phyloP scores from a whole-genome alignment of 371 early-diverging fungal genomes.

The Mucor velutinosus region DNA sequence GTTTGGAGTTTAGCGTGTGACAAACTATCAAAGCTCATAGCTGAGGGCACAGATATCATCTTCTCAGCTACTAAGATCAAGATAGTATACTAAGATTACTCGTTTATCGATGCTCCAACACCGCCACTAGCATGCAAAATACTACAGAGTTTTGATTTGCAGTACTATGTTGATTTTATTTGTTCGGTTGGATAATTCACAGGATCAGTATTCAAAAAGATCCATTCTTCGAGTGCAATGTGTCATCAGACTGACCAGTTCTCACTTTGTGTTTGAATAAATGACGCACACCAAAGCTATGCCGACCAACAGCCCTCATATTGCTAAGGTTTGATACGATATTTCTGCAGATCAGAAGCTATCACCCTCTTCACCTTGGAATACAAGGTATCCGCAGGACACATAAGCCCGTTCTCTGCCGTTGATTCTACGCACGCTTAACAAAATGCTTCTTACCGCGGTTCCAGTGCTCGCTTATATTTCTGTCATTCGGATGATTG shows the following conservation, averaged over 20 bases:
- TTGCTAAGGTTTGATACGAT: neutral
- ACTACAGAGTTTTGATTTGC: too few species aligned
- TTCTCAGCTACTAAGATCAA: too few species aligned
- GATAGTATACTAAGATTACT: too few species aligned
- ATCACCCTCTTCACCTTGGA: neutral
- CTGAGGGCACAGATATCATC: too few species aligned
- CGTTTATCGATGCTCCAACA: too few species aligned
- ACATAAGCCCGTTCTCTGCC: neutral
- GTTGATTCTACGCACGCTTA: neutral
- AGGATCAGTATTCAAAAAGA: too few species aligned
- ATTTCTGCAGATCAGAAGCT: neutral
- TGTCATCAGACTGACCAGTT: neutral
- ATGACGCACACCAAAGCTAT: neutral
- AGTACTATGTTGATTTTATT: too few species aligned
- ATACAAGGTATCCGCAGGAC: neutral
- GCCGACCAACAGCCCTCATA: neutral
- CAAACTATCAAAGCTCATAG: too few species aligned
- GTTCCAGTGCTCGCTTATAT: neutral
- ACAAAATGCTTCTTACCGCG: neutral
- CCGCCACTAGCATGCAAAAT: too few species aligned
- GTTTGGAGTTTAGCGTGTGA: neutral
- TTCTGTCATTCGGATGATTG: neutral
- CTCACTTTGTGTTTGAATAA: too few species aligned
- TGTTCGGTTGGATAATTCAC: too few species aligned
- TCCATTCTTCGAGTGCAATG: too few species aligned